Conservation (phyloP, 805 yeast genomes). For the Clavispora phyllophila region DNA sequence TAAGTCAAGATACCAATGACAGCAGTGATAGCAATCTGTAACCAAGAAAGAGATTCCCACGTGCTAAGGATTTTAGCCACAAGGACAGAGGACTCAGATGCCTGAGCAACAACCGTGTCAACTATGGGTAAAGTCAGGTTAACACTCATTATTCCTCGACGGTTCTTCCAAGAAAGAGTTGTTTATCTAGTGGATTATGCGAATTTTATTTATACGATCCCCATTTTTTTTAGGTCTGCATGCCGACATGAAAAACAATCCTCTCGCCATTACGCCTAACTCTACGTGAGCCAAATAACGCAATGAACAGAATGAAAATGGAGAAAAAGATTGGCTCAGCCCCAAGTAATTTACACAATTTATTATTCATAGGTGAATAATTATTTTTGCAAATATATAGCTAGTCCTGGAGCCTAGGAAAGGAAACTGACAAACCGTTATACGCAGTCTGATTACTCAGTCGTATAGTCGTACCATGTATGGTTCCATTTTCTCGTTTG, state of each 20-base stretch:
- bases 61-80: not conserved
- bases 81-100: not conserved
- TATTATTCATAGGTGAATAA: no score
- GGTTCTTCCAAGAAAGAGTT: not conserved
- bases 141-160: constrained; percentile 4
- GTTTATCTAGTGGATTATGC: not conserved
- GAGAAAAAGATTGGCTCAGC: no score
- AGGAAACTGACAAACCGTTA: no score
- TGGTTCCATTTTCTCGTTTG: constrained; percentile 1
- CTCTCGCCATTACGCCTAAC: not conserved
- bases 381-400: no score
- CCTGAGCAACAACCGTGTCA: not conserved
- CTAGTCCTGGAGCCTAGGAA: not conserved
- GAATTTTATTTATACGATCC: not conserved
- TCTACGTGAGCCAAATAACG: no score
- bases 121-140: constrained; percentile 6
- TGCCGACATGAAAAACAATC: not conserved
- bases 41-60: constrained; percentile 42
- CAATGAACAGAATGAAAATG: not conserved
- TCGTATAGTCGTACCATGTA: constrained; percentile 1
- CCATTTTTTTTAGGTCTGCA: not conserved
- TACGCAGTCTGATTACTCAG: not conserved
- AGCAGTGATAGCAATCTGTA: constrained; percentile 45
- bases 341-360: no score
- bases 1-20: constrained; percentile 48